phyloP scores from a whole-genome alignment of 2,329 filamentous ascomycete genomes.

The Leptoxyphium fumago region DNA sequence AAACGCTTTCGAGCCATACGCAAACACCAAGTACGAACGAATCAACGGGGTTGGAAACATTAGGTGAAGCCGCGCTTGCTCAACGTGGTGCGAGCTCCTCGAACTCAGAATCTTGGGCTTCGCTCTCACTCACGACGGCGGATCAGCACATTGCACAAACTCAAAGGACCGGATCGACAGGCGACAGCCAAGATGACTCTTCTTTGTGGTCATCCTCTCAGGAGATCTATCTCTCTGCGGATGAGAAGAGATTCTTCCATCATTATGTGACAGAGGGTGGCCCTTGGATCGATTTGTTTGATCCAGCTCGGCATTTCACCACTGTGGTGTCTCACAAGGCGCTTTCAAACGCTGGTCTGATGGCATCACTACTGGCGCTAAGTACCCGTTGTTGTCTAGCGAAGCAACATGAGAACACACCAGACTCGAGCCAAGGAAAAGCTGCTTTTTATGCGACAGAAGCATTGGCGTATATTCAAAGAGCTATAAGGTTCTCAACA shows the following conservation, averaged over 20 bases:
- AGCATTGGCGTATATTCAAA: slow-evolving; percentile 46
- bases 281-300: slow-evolving; percentile 29
- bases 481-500: slow-evolving; percentile 42
- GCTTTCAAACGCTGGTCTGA: slow-evolving; percentile 39
- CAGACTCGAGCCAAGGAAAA: slow-evolving; percentile 15
- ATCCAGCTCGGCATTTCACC: slow-evolving; percentile 26
- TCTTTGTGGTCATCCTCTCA: slow-evolving; percentile 11
- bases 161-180: background rate
- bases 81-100: background rate
- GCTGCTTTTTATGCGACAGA: slow-evolving; percentile 45
- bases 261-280: slow-evolving; percentile 25
- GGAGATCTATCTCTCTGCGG: slow-evolving; percentile 17
- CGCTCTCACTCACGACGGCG: background rate
- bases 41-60: slow-evolving; percentile 9
- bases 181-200: background rate
- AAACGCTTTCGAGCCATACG: background rate
- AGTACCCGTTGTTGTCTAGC: slow-evolving; percentile 38
- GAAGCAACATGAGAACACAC: slow-evolving; percentile 14
- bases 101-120: background rate
- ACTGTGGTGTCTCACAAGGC: slow-evolving; percentile 26
- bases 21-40: background rate
- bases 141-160: background rate
- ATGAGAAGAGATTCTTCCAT: slow-evolving; percentile 25
- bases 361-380: slow-evolving; percentile 44
- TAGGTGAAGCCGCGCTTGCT: slow-evolving; percentile 12